phyloP scores from a whole-genome alignment of 305 asterid genomes.

The Coffea humblotiana region DNA sequence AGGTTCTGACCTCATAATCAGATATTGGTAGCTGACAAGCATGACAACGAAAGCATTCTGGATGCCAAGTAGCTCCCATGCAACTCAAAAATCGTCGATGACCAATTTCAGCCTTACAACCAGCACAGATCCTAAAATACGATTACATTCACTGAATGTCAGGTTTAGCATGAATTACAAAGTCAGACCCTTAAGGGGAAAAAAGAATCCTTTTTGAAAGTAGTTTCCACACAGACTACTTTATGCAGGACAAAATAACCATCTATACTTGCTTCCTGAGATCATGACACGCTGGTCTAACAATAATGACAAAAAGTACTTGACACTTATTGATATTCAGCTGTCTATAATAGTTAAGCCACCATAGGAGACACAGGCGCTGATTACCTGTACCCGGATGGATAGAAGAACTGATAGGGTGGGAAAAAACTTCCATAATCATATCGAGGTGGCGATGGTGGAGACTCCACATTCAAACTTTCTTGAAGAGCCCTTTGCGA shows the following conservation, averaged over 20 bases:
- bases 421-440: slow-evolving; percentile 63
- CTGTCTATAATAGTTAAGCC: not conserved
- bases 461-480: slow-evolving; percentile 68
- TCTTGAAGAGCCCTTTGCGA: slow-evolving; percentile 95
- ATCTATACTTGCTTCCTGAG: not conserved
- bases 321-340: not conserved
- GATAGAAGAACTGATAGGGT: slow-evolving; percentile 50
- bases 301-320: not conserved
- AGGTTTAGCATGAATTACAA: slow-evolving; percentile 5
- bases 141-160: not conserved
- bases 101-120: slow-evolving; percentile 85
- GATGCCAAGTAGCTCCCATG: slow-evolving; percentile 98
- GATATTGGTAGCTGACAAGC: slow-evolving; percentile 83
- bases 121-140: slow-evolving; percentile 74
- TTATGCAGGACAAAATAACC: not conserved
- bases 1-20: slow-evolving; percentile 77
- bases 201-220: not conserved
- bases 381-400: slow-evolving; percentile 65
- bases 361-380: slow-evolving; percentile 9
- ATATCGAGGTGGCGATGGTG: slow-evolving; percentile 64
- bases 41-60: slow-evolving; percentile 85
- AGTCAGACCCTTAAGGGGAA: not conserved
- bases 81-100: slow-evolving; percentile 84
- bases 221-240: not conserved
- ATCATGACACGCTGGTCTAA: no score